Conservation (phyloP, 257 asterid genomes). For the Cynanchum wilfordii region DNA sequence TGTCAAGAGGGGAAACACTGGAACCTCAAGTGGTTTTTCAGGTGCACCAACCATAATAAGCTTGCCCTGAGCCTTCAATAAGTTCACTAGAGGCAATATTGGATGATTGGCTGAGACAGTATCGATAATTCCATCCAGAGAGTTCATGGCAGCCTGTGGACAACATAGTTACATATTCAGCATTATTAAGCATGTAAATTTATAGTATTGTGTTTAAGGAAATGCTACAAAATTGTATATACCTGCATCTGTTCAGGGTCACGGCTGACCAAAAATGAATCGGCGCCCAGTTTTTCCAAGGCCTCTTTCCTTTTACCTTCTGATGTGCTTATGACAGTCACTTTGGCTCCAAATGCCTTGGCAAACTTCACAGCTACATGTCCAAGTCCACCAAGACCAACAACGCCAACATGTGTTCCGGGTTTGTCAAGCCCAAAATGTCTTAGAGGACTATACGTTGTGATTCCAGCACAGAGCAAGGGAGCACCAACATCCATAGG, state of each 20-base stretch:
- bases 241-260: constrained; percentile 41
- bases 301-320: constrained; percentile 38
- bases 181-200: no score
- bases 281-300: constrained; percentile 33
- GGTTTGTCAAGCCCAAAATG: constrained; percentile 39
- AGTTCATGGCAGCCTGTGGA: constrained; percentile 33
- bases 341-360: constrained; percentile 38
- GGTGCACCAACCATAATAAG: no score
- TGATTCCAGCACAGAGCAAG: constrained; percentile 38
- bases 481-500: constrained; percentile 38
- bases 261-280: constrained; percentile 36
- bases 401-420: constrained; percentile 28
- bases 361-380: constrained; percentile 44
- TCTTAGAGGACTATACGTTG: constrained; percentile 36
- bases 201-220: no score
- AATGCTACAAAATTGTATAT: not conserved
- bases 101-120: constrained; percentile 47
- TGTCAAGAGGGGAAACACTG: no score
- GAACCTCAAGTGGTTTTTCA: no score
- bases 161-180: no score
- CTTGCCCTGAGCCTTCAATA: no score
- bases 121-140: constrained; percentile 57
- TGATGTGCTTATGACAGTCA: constrained; percentile 40
- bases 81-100: constrained; percentile 28
- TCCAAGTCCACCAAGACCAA: constrained; percentile 26